A percentile compares a stretch with the other conserved stretches of the same genome.
Evolutionary conservation across 208 protist genomes (phyloP).

Genomic region (Porcisia hertigi): DNA sequence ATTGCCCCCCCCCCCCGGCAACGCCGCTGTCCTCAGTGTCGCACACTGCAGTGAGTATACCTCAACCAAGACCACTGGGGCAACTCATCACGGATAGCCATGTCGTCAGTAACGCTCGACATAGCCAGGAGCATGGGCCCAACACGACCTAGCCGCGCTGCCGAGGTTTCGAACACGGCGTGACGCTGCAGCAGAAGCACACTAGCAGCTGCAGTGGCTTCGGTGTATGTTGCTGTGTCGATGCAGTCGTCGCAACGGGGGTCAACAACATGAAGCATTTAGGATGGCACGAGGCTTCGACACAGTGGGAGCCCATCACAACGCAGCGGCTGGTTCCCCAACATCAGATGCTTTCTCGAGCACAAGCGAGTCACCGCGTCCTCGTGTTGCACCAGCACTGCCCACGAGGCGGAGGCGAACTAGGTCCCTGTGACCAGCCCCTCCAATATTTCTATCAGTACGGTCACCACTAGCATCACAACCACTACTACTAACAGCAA

Average conservation of each 20-base stretch:
- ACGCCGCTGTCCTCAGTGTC: neutral
- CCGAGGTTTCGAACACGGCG: constrained; percentile 14
- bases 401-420: neutral
- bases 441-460: neutral
- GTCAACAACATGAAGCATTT: constrained; percentile 12
- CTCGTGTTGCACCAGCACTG: constrained; percentile 13
- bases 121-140: constrained; percentile 24
- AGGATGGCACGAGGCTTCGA: constrained; percentile 13
- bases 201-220: neutral
- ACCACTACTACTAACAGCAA: neutral
- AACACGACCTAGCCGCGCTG: constrained; percentile 10
- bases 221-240: constrained; percentile 2
- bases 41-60: neutral
- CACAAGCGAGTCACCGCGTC: neutral
- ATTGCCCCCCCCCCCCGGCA: neutral
- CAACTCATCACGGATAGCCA: constrained; percentile 12
- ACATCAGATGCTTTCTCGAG: no score
- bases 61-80: constrained; percentile 15
- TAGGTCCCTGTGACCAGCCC: neutral
- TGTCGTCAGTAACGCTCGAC: constrained; percentile 27
- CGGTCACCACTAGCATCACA: neutral
- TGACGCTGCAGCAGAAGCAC: neutral
- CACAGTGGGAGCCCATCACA: no score
- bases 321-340: no score
- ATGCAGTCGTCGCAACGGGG: constrained; percentile 2